Evolutionary conservation across 75 land plant species (phyloP).

Genomic region (Chamaecyparis obtusa): DNA sequence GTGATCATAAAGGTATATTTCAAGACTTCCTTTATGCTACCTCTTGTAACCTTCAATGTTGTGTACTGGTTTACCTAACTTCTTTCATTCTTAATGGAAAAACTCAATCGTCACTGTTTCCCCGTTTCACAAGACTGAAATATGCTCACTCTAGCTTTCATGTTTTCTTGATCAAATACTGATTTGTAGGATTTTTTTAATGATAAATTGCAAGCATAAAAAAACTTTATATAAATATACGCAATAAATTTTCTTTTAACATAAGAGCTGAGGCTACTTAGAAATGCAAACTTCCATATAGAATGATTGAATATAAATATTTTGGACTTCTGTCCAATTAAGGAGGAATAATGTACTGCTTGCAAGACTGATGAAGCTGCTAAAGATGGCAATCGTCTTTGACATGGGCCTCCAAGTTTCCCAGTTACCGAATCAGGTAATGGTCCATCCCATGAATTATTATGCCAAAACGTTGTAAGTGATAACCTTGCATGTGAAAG

Average conservation of each 20-base stretch:
- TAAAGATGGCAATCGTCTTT: conserved; percentile 54
- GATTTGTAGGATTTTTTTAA: background rate
- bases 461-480: conserved; percentile 61
- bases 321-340: background rate
- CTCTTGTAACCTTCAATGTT: background rate
- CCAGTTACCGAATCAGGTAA: conserved; percentile 65
- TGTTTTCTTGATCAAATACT: background rate
- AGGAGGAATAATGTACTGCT: conserved; percentile 50
- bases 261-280: background rate
- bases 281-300: background rate
- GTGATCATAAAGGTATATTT: background rate
- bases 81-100: background rate
- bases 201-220: background rate
- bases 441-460: conserved; percentile 5
- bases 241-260: background rate
- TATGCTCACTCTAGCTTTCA: background rate
- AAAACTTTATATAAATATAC: background rate
- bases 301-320: background rate
- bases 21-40: background rate
- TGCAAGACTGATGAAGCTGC: conserved; percentile 61
- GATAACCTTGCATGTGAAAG: conserved; percentile 50
- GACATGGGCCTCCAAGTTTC: conserved; percentile 87
- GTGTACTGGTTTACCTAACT: background rate
- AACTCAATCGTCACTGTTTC: background rate
- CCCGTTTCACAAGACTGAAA: background rate